These are phyloP conservation scores for Aureobasidium vineae DNA, from an alignment of 2,329 filamentous ascomycete genomes.

Conservation along the genomic window DNA sequence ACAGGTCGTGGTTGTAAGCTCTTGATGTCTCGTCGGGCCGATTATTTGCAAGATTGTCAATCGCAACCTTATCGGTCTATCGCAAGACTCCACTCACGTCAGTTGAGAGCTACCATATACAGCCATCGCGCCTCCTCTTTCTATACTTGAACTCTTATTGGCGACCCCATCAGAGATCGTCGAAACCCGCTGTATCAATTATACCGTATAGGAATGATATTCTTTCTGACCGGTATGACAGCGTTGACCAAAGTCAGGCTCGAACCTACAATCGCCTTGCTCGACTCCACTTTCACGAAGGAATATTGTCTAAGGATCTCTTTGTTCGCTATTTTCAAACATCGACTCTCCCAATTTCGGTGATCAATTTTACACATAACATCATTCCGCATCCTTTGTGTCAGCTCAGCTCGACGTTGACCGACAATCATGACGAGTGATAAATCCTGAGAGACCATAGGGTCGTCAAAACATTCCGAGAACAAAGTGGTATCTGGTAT, in stretches of 20 bases:
- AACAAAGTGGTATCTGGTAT: background rate
- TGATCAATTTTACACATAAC: background rate
- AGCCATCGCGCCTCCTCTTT: background rate
- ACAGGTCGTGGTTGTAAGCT: background rate
- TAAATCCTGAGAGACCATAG: background rate
- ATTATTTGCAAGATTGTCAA: background rate
- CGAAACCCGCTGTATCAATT: background rate
- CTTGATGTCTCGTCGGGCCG: conserved; percentile 3
- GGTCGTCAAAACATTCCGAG: background rate
- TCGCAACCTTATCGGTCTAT: conserved; percentile 3
- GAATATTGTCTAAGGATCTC: conserved; percentile 19
- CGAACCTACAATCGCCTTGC: background rate
- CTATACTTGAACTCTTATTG: background rate
- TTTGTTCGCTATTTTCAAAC: background rate
- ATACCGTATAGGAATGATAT: background rate
- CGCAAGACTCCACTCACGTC: background rate
- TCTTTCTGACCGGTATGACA: background rate
- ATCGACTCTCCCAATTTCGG: background rate
- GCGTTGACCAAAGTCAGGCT: background rate
- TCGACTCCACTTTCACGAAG: conserved; percentile 1
- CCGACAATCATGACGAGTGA: background rate
- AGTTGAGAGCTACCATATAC: background rate
- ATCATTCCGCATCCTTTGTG: background rate
- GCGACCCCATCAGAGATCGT: background rate
- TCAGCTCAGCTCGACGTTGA: background rate